Conservation (phyloP, 805 yeast species). For the Sugiyamaella boreocaroliniensis region DNA sequence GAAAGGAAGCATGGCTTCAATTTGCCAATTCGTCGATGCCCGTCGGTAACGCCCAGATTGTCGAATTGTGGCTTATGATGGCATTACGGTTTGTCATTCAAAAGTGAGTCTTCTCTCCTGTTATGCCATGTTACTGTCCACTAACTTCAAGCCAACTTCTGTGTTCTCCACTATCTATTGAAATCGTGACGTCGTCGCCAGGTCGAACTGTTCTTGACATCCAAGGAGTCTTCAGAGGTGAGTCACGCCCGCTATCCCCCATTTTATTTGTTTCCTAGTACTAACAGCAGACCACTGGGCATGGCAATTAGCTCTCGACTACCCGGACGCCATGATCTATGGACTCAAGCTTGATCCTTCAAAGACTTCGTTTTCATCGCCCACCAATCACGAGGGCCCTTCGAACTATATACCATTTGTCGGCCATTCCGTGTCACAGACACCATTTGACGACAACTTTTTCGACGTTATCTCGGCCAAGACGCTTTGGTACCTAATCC, state of each 20-base stretch:
- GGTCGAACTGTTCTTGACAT: constrained; percentile 19
- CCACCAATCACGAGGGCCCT: constrained; percentile 23
- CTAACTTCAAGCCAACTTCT: constrained; percentile 13
- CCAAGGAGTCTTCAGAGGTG: constrained; percentile 19
- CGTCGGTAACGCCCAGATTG: constrained; percentile 15
- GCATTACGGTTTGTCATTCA: constrained; percentile 24
- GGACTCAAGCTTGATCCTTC: constrained; percentile 24
- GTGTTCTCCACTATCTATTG: constrained; percentile 23
- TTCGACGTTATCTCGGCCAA: constrained; percentile 28
- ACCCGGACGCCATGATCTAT: constrained; percentile 25
- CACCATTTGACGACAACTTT: constrained; percentile 29
- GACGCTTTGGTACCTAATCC: constrained; percentile 28
- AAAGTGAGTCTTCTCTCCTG: constrained; percentile 8
- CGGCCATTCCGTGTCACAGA: constrained; percentile 20
- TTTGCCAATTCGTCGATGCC: constrained; percentile 17
- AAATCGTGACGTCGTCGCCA: constrained; percentile 5
- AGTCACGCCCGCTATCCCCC: neutral
- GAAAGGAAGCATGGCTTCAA: constrained; percentile 29
- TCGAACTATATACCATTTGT: constrained; percentile 25
- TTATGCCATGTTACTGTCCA: neutral
- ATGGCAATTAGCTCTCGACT: constrained; percentile 30
- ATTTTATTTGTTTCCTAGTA: neutral
- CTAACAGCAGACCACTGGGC: constrained; percentile 25
- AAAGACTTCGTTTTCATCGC: constrained; percentile 10
- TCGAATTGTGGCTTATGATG: constrained; percentile 31